Percentiles rank a stretch among this genome's conserved stretches.
Conservation (phyloP, 139 green algal species). For the Coelastrella sp. region DNA sequence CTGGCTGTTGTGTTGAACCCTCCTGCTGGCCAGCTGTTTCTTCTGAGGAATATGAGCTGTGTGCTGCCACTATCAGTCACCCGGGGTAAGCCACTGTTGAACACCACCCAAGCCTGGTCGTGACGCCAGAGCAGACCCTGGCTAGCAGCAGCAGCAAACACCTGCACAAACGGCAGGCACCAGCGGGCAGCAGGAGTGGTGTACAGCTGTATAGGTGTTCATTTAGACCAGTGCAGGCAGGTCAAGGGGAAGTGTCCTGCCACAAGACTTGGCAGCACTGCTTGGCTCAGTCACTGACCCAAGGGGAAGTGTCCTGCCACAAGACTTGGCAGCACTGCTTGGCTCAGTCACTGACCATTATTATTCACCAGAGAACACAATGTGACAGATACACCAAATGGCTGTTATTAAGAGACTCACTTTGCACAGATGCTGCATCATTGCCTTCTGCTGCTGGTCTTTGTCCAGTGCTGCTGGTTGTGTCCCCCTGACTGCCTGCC, state of each 20-base stretch:
- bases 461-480: not conserved
- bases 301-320: too few species aligned
- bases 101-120: conserved; percentile 7
- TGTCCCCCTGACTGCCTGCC: not conserved
- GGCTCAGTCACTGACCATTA: too few species aligned
- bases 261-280: too few species aligned
- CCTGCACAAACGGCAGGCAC: not conserved
- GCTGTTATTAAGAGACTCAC: too few species aligned
- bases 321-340: too few species aligned
- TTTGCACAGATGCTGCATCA: conserved; percentile 8
- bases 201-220: too few species aligned
- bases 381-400: too few species aligned
- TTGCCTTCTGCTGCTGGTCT: conserved; percentile 5
- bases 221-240: too few species aligned
- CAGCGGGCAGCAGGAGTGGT: not conserved
- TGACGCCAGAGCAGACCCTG: conserved; percentile 31
- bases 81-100: conserved; percentile 28
- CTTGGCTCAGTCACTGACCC: too few species aligned
- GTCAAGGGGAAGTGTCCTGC: too few species aligned
- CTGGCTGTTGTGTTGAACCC: too few species aligned
- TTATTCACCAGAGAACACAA: too few species aligned
- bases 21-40: not conserved
- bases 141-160: conserved; percentile 12
- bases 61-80: not conserved
- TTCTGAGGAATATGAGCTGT: conserved; percentile 28